These are phyloP conservation scores for Kodamaea fungicola DNA, from an alignment of 1,139 yeast genomes.

Conservation along the genomic window DNA sequence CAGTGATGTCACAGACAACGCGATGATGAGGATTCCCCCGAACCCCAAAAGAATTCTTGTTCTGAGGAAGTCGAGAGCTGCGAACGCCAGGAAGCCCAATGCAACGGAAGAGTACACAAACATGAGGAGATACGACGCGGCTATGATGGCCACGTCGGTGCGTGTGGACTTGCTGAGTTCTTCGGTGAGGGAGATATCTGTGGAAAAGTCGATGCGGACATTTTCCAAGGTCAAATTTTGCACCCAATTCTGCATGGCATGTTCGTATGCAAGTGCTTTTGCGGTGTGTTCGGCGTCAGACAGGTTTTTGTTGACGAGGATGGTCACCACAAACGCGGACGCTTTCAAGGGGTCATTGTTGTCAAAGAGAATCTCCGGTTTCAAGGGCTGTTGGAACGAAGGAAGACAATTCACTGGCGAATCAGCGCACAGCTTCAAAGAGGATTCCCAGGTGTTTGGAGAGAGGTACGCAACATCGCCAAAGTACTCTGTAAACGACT, in stretches of 20 bases:
- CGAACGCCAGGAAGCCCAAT: slow-evolving; percentile 39
- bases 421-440: slow-evolving; percentile 57
- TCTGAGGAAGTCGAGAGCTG: slow-evolving; percentile 34
- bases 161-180: slow-evolving; percentile 81
- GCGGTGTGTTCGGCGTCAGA: slow-evolving; percentile 32
- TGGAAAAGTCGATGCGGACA: slow-evolving; percentile 66
- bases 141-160: slow-evolving; percentile 70
- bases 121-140: slow-evolving; percentile 81
- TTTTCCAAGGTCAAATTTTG: slow-evolving; percentile 39
- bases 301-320: slow-evolving; percentile 53
- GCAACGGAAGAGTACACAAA: slow-evolving; percentile 85
- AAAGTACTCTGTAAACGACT: slow-evolving; percentile 87
- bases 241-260: slow-evolving; percentile 54
- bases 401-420: slow-evolving; percentile 92
- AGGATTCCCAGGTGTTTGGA: slow-evolving; percentile 50
- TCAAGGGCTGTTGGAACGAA: slow-evolving; percentile 84
- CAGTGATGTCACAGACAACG: slow-evolving; percentile 74
- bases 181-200: slow-evolving; percentile 78
- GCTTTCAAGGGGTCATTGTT: slow-evolving; percentile 53
- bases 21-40: slow-evolving; percentile 75
- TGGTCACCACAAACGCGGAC: slow-evolving; percentile 71
- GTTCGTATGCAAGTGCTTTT: slow-evolving; percentile 64
- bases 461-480: slow-evolving; percentile 50
- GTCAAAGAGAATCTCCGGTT: slow-evolving; percentile 61
- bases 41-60: slow-evolving; percentile 77